These are phyloP conservation scores for Verticillium albo-atrum DNA, from an alignment of 2,329 filamentous ascomycete species.

Conservation along the genomic window DNA sequence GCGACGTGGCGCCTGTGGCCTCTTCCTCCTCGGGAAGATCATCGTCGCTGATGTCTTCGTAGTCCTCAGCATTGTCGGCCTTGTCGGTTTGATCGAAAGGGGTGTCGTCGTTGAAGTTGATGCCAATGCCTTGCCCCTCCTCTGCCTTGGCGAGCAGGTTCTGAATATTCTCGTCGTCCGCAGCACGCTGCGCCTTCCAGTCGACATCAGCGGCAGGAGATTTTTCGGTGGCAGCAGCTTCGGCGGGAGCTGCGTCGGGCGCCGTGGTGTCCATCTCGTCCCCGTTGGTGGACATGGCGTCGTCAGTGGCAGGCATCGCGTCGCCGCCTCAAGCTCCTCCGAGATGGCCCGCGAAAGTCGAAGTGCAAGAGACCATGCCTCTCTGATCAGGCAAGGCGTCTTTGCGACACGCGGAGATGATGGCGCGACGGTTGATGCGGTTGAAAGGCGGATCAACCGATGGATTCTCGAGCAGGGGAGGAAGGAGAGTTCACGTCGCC, in stretches of 20 bases:
- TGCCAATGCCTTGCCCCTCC: conserved; percentile 29
- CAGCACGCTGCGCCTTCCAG: conserved; percentile 38
- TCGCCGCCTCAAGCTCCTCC: conserved; percentile 9
- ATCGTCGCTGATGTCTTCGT: conserved; percentile 85
- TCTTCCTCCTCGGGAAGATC: conserved; percentile 81
- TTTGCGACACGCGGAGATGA: neutral
- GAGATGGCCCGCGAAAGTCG: neutral
- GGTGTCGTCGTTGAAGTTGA: conserved; percentile 37
- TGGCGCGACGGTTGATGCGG: neutral
- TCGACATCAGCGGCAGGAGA: conserved; percentile 25
- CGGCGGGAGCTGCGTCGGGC: conserved; percentile 4
- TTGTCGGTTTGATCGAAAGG: conserved; percentile 68
- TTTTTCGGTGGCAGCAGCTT: conserved; percentile 11
- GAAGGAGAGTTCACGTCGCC: conserved; percentile 13
- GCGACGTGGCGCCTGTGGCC: conserved; percentile 32
- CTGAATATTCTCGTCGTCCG: conserved; percentile 44
- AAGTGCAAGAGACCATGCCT: conserved; percentile 1
- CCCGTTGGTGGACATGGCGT: neutral
- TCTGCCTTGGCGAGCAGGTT: conserved; percentile 38
- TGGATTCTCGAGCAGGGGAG: conserved; percentile 7
- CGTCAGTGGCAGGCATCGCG: neutral
- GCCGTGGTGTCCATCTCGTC: neutral
- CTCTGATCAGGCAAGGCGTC: neutral
- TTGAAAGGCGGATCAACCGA: neutral
- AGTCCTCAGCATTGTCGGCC: conserved; percentile 89